A percentile compares a stretch with the other conserved stretches of the same genome.
These are phyloP conservation scores for Citrus cavaleriei DNA, from an alignment of 345 rosid genomes.

Conservation along the genomic window DNA sequence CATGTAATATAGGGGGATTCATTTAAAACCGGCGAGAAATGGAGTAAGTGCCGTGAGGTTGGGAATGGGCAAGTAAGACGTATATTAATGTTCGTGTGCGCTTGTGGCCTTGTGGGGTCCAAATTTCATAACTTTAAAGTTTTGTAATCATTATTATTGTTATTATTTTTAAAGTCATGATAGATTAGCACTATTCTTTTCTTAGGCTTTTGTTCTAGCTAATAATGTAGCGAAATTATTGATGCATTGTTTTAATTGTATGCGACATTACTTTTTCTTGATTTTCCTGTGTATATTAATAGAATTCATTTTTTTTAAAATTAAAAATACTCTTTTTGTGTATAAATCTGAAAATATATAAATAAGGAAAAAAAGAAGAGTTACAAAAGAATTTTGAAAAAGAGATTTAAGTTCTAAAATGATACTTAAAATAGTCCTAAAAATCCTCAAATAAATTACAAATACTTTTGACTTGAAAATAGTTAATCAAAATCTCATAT, in stretches of 20 bases:
- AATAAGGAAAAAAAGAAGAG: too few species aligned
- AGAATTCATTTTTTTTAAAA: too few species aligned
- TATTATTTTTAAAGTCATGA: not conserved
- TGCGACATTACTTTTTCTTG: too few species aligned
- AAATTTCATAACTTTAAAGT: not conserved
- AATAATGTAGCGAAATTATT: not conserved
- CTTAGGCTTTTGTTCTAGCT: not conserved
- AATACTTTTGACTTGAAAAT: too few species aligned
- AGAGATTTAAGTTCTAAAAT: too few species aligned
- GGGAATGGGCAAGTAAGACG: not conserved
- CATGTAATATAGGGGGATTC: accelerated
- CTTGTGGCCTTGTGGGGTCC: not conserved
- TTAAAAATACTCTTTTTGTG: too few species aligned
- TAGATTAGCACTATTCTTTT: not conserved
- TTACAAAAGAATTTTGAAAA: too few species aligned
- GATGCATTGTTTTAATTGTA: not conserved
- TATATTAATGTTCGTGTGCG: not conserved
- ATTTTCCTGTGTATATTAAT: too few species aligned
- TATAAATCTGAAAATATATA: too few species aligned
- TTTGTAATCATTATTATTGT: not conserved
- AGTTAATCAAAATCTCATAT: too few species aligned
- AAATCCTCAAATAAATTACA: too few species aligned
- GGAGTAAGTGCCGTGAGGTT: not conserved
- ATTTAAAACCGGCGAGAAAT: not conserved
- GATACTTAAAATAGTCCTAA: too few species aligned